A percentile compares a stretch with the other conserved stretches of the same genome.
These are phyloP conservation scores for Neurospora crassa DNA, from an alignment of 2,329 filamentous ascomycete species.

Conservation along the genomic window DNA sequence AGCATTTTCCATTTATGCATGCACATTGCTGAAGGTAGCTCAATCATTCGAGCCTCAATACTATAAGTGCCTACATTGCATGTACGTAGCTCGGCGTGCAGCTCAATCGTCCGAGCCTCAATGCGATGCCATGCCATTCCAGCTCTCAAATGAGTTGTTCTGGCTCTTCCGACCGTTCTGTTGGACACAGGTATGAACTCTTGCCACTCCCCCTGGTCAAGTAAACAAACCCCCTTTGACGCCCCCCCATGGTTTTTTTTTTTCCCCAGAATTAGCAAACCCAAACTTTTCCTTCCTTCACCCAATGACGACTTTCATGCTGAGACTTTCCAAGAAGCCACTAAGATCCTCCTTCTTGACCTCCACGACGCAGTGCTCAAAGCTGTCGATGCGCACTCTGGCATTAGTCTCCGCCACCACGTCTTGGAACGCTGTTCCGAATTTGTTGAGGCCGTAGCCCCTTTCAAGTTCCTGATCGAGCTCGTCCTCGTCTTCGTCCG, in stretches of 20 bases:
- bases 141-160: neutral
- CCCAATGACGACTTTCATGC: constrained; percentile 76
- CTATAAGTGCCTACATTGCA: neutral
- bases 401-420: constrained; percentile 88
- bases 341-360: constrained; percentile 93
- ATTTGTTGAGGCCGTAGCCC: constrained; percentile 74
- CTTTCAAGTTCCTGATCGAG: constrained; percentile 44
- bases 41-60: neutral
- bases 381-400: constrained; percentile 85
- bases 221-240: neutral
- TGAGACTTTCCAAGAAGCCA: constrained; percentile 83
- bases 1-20: neutral
- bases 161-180: neutral
- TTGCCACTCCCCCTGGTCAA: neutral
- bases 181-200: neutral
- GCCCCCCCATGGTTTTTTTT: neutral
- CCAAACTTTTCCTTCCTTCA: constrained; percentile 22
- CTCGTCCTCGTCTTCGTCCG: constrained; percentile 34
- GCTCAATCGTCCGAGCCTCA: neutral
- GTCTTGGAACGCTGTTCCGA: constrained; percentile 91
- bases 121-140: neutral
- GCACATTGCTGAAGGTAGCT: neutral
- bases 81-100: neutral
- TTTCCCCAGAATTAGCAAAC: neutral
- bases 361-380: constrained; percentile 95